Evolutionary conservation across 2,329 filamentous ascomycete species (phyloP).

Genomic region (Xylariaceae sp.): DNA sequence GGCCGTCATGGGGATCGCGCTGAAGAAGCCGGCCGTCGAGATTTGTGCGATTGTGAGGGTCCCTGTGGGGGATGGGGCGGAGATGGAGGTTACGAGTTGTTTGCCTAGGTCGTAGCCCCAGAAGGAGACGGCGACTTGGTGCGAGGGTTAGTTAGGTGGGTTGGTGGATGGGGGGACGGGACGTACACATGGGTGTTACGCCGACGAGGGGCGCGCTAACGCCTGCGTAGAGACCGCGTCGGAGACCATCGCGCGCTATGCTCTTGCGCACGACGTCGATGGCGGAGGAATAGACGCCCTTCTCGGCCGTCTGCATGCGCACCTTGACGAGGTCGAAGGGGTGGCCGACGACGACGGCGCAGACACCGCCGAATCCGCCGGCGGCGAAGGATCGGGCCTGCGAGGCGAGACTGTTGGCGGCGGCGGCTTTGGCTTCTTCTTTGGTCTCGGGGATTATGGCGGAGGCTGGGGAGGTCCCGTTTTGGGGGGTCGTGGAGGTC

Average conservation of each 20-base stretch:
- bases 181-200: constrained; percentile 96
- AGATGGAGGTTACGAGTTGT: constrained; percentile 67
- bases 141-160: too few relatives aligned
- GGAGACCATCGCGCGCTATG: constrained; percentile 76
- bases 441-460: constrained; percentile 38
- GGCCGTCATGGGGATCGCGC: constrained; percentile 91
- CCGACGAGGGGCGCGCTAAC: constrained; percentile 91
- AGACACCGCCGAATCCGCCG: constrained; percentile 88
- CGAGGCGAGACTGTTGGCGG: constrained; percentile 36
- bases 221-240: constrained; percentile 85
- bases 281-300: constrained; percentile 83
- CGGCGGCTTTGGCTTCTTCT: constrained; percentile 39
- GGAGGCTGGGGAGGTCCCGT: constrained; percentile 31
- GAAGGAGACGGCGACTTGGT: constrained; percentile 61
- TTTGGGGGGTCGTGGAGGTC: constrained; percentile 29
- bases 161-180: background rate
- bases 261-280: constrained; percentile 89
- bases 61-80: constrained; percentile 60
- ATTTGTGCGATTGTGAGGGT: constrained; percentile 78
- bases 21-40: constrained; percentile 93
- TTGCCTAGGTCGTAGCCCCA: constrained; percentile 97
- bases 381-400: constrained; percentile 77
- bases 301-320: constrained; percentile 90
- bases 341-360: constrained; percentile 89
- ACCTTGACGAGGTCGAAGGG: constrained; percentile 98